phyloP scores from a whole-genome alignment of 2,329 filamentous ascomycete species.

The Pyricularia sp. region DNA sequence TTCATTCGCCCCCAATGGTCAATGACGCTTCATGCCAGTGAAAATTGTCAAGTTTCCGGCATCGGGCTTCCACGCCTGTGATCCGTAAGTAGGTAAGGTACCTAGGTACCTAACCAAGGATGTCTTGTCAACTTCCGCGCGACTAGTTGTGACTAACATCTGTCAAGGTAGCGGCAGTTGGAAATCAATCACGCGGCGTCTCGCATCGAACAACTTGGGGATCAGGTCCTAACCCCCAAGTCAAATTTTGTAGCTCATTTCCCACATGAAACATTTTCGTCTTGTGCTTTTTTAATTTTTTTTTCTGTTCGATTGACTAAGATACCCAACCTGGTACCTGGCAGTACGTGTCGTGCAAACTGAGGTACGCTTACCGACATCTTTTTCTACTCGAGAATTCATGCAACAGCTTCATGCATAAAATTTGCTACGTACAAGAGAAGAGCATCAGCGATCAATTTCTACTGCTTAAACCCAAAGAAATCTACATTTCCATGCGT shows the following conservation, averaged over 20 bases:
- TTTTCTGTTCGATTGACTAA: not conserved
- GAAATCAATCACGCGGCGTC: not conserved
- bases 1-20: not conserved
- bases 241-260: not conserved
- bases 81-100: not conserved
- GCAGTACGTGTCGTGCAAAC: too few relatives aligned
- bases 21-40: not conserved
- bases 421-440: not conserved
- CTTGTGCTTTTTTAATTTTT: not conserved
- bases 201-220: not conserved
- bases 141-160: not conserved
- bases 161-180: not conserved
- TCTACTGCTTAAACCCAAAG: not conserved
- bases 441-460: not conserved
- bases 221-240: not conserved
- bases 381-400: not conserved
- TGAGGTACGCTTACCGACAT: not conserved
- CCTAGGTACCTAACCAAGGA: too few relatives aligned
- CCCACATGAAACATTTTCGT: not conserved
- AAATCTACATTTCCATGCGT: too few relatives aligned
- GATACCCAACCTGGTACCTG: too few relatives aligned
- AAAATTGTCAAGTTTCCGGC: not conserved
- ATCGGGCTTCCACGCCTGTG: too few relatives aligned
- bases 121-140: not conserved
- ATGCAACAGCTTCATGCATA: not conserved